These are phyloP conservation scores for Ulota crispa DNA, from an alignment of 225 moss, liverwort and hornwort species.

Conservation along the genomic window DNA sequence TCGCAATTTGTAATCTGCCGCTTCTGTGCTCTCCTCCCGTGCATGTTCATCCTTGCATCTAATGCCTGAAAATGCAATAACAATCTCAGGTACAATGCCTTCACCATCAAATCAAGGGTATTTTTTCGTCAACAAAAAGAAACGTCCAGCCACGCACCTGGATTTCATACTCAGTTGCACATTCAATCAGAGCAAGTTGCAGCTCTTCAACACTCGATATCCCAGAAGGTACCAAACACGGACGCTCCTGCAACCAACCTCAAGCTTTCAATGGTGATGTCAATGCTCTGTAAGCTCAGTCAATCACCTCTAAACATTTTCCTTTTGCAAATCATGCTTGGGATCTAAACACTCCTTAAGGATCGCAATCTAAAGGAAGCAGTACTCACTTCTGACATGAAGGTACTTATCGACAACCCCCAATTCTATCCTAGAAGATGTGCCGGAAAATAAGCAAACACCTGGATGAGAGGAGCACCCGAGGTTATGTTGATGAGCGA, in stretches of 20 bases:
- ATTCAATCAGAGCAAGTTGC: constrained; percentile 40
- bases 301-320: background rate
- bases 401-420: background rate
- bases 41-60: constrained; percentile 41
- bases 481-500: constrained; percentile 14
- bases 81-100: background rate
- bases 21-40: constrained; percentile 23
- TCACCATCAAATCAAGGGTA: background rate
- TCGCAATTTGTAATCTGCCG: background rate
- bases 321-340: background rate
- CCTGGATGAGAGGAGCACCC: constrained; percentile 10
- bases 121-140: background rate
- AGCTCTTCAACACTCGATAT: constrained; percentile 34
- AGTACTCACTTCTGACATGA: background rate
- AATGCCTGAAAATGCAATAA: constrained; percentile 28
- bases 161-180: constrained; percentile 40
- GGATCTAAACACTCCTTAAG: background rate
- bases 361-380: background rate
- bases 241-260: constrained; percentile 27
- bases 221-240: background rate
- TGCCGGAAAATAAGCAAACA: background rate
- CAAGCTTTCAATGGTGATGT: background rate
- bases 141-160: constrained; percentile 9
- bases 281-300: constrained; percentile 2
- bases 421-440: background rate